Conservation (phyloP, 2,329 filamentous ascomycete genomes). For the Eurotiales sp. region DNA sequence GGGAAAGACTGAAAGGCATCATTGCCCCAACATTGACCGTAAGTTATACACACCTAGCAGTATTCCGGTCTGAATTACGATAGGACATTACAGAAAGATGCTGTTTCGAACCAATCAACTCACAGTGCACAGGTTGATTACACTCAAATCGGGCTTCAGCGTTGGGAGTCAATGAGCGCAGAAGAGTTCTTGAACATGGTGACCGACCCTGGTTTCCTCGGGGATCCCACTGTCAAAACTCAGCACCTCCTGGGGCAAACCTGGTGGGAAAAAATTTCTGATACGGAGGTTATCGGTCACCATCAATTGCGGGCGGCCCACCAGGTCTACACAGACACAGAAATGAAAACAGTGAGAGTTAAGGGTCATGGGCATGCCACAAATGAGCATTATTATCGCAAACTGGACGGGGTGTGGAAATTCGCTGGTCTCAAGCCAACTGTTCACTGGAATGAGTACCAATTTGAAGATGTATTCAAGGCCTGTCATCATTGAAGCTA, state of each 20-base stretch:
- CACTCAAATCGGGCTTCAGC: slow-evolving; percentile 57
- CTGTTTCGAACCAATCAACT: slow-evolving; percentile 13
- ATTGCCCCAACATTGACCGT: slow-evolving; percentile 38
- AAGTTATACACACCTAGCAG: background rate
- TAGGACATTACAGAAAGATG: background rate
- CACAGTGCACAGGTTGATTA: slow-evolving; percentile 60
- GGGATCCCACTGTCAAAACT: slow-evolving; percentile 59
- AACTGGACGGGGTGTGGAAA: slow-evolving; percentile 59
- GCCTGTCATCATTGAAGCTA: slow-evolving; percentile 6
- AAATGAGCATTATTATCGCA: slow-evolving; percentile 57
- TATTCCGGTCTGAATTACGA: slow-evolving; percentile 1
- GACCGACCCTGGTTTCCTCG: slow-evolving; percentile 54
- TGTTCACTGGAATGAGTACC: slow-evolving; percentile 57
- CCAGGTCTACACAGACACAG: slow-evolving; percentile 56
- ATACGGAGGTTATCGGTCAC: slow-evolving; percentile 57
- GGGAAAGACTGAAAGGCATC: slow-evolving; percentile 37
- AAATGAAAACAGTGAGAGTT: slow-evolving; percentile 46
- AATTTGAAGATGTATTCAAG: slow-evolving; percentile 55
- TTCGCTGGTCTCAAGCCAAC: slow-evolving; percentile 55
- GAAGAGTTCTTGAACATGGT: slow-evolving; percentile 61
- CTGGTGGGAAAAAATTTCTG: slow-evolving; percentile 56
- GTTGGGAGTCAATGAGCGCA: slow-evolving; percentile 60
- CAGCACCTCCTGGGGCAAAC: slow-evolving; percentile 62
- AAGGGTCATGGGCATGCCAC: slow-evolving; percentile 60
- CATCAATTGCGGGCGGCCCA: slow-evolving; percentile 62